Conservation (phyloP, 768 basidiomycete genomes). For the Tulasnella sp. region DNA sequence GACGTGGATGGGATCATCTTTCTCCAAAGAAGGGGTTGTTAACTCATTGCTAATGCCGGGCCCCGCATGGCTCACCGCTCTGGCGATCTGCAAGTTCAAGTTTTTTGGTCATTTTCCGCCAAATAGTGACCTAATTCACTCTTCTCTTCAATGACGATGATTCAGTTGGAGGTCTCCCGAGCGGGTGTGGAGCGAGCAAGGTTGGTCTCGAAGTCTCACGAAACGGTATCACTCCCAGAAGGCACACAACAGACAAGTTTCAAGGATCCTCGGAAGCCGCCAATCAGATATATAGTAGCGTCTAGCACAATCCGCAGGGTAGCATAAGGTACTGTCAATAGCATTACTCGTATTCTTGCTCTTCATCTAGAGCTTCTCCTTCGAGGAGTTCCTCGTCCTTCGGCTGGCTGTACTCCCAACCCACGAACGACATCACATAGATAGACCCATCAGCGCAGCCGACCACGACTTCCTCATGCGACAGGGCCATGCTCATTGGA, state of each 20-base stretch:
- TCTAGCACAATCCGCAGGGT: neutral
- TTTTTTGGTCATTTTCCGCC: neutral
- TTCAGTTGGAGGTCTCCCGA: no score
- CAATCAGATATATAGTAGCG: neutral
- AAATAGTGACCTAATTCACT: neutral
- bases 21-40: neutral
- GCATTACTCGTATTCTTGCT: constrained; percentile 7
- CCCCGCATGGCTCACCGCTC: neutral
- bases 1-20: constrained; percentile 34
- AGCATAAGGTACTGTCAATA: neutral
- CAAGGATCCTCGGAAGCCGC: neutral
- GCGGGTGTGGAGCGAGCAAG: no score
- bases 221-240: neutral
- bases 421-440: constrained; percentile 40
- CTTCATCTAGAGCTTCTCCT: constrained; percentile 9
- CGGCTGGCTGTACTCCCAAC: constrained; percentile 15
- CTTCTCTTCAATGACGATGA: neutral
- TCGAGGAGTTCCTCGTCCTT: neutral
- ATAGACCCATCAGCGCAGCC: constrained; percentile 90
- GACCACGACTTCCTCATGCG: constrained; percentile 86
- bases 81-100: neutral
- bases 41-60: neutral
- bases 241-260: neutral
- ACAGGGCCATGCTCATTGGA: constrained; percentile 90
- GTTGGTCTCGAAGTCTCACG: neutral